Evolutionary conservation across 2,329 filamentous ascomycete species (phyloP).

Genomic region (Aureobasidium sp.): DNA sequence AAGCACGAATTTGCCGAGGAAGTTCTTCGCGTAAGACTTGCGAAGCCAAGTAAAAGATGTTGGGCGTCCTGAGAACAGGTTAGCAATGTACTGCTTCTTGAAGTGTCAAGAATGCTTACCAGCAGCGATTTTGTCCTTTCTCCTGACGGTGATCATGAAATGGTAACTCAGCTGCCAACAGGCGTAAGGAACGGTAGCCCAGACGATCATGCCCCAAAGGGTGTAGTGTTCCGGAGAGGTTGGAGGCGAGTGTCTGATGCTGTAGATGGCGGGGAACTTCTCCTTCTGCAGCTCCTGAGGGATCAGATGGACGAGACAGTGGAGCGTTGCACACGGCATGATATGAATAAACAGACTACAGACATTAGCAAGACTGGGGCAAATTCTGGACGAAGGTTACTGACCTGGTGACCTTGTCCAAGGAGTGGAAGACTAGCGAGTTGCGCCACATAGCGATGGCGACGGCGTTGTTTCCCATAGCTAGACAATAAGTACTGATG

Average conservation of each 20-base stretch:
- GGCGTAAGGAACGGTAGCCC: slow-evolving; percentile 87
- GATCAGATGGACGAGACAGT: slow-evolving; percentile 82
- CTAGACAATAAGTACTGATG: slow-evolving; percentile 83
- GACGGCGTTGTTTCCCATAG: slow-evolving; percentile 92
- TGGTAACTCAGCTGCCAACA: slow-evolving; percentile 92
- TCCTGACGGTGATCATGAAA: slow-evolving; percentile 87
- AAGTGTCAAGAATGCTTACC: slow-evolving; percentile 26
- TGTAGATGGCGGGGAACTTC: slow-evolving; percentile 77
- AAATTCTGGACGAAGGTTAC: slow-evolving; percentile 10
- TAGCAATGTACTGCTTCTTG: neutral
- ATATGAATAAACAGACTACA: slow-evolving; percentile 91
- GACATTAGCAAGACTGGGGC: neutral
- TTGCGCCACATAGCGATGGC: slow-evolving; percentile 99
- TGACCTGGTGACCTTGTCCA: slow-evolving; percentile 89
- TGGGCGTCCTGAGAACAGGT: slow-evolving; percentile 50
- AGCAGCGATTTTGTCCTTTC: slow-evolving; percentile 91
- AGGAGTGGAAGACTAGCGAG: slow-evolving; percentile 93
- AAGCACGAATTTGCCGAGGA: slow-evolving; percentile 79
- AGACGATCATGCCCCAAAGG: slow-evolving; percentile 76
- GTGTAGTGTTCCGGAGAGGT: slow-evolving; percentile 73
- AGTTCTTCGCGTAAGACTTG: slow-evolving; percentile 78
- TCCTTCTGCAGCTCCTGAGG: slow-evolving; percentile 53
- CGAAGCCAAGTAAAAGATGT: slow-evolving; percentile 98
- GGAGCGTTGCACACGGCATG: slow-evolving; percentile 91
- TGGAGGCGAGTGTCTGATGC: slow-evolving; percentile 60